phyloP scores from a whole-genome alignment of 2,329 filamentous ascomycete genomes.

The Teratosphaeria pseudoeucalypti region DNA sequence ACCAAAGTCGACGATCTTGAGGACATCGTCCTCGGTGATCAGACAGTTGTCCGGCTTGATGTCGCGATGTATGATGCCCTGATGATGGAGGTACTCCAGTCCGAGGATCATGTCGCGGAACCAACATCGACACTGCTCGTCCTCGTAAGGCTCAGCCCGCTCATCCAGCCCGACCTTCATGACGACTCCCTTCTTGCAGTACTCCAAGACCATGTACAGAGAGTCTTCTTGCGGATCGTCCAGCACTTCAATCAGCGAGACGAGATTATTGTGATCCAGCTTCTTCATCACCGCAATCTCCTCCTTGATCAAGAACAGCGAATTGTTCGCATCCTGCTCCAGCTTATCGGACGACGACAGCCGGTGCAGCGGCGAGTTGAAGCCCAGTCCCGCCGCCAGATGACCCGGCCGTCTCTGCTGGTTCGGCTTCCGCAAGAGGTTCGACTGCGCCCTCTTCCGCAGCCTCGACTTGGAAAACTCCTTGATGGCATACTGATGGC shows the following conservation, averaged over 20 bases:
- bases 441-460: constrained; percentile 80
- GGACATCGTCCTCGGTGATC: constrained; percentile 78
- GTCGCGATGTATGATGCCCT: constrained; percentile 89
- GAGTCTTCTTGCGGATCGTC: constrained; percentile 95
- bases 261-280: constrained; percentile 87
- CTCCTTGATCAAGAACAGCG: constrained; percentile 80
- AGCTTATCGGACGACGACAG: constrained; percentile 43
- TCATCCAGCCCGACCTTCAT: constrained; percentile 93
- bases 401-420: constrained; percentile 36
- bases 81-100: constrained; percentile 90
- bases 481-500: constrained; percentile 90
- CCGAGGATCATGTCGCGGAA: constrained; percentile 91
- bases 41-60: constrained; percentile 97
- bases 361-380: constrained; percentile 54
- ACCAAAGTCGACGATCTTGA: constrained; percentile 98
- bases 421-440: constrained; percentile 62
- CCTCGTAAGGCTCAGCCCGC: constrained; percentile 67
- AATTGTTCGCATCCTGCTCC: constrained; percentile 38
- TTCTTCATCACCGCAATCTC: constrained; percentile 99
- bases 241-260: constrained; percentile 83
- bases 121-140: constrained; percentile 77
- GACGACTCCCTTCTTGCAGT: constrained; percentile 95
- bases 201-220: constrained; percentile 96
- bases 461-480: constrained; percentile 92
- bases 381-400: constrained; percentile 42